Percentiles rank a stretch among this genome's conserved stretches.
These are phyloP conservation scores for Clohesyomyces aquaticus DNA, from an alignment of 495 filamentous ascomycete species.

Conservation along the genomic window DNA sequence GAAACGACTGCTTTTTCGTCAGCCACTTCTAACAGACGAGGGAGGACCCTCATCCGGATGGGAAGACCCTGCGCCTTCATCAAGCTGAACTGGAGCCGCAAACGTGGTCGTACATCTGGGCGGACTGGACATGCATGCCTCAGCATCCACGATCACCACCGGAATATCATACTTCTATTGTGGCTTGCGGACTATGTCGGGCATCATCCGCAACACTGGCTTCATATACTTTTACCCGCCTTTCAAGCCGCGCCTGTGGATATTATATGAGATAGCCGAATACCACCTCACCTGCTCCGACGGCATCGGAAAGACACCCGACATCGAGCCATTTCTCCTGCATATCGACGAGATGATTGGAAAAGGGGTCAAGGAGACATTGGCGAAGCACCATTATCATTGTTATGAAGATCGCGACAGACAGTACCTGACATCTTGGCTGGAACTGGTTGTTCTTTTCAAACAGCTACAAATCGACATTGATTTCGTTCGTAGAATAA, in stretches of 20 bases:
- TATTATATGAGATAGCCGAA: constrained; percentile 33
- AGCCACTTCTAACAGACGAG: constrained; percentile 30
- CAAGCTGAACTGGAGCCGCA: constrained; percentile 29
- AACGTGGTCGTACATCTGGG: constrained; percentile 30
- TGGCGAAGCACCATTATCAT: constrained; percentile 26
- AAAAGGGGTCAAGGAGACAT: constrained; percentile 22
- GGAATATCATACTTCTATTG: constrained; percentile 27
- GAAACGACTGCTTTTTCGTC: constrained; percentile 28
- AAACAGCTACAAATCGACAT: constrained; percentile 17
- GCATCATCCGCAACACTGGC: constrained; percentile 31
- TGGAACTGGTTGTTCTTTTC: constrained; percentile 27
- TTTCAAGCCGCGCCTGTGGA: constrained; percentile 32
- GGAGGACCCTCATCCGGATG: constrained; percentile 28
- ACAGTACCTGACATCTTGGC: constrained; percentile 26
- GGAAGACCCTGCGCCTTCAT: constrained; percentile 27
- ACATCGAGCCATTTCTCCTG: constrained; percentile 25
- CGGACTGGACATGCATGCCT: constrained; percentile 34
- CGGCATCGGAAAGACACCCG: constrained; percentile 11
- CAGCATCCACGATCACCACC: constrained; percentile 26
- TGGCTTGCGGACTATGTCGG: constrained; percentile 27
- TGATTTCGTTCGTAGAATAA: constrained; percentile 20
- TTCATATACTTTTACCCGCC: constrained; percentile 33
- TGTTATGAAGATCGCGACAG: constrained; percentile 25
- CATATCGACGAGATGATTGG: constrained; percentile 31
- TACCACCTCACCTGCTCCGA: constrained; percentile 23